A percentile compares a stretch with the other conserved stretches of the same genome.
These are phyloP conservation scores for Kluyveromyces siamensis DNA, from an alignment of 805 yeast species.

Conservation along the genomic window DNA sequence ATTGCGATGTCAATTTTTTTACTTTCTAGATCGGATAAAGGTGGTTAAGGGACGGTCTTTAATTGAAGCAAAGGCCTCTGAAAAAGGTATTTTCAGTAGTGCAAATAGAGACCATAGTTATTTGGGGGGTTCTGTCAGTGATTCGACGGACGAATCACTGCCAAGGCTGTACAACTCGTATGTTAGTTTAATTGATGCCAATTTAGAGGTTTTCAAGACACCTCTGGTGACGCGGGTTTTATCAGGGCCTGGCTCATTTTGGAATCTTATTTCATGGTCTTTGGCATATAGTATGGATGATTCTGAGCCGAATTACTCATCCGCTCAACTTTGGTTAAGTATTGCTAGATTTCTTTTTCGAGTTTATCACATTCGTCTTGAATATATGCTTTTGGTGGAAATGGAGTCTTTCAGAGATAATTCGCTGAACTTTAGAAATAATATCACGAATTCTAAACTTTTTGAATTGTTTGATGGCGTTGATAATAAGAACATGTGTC, in stretches of 20 bases:
- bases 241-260: slow-evolving; percentile 16
- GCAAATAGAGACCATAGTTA: background rate
- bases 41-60: slow-evolving; percentile 3
- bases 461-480: background rate
- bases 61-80: slow-evolving; percentile 3
- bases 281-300: slow-evolving; percentile 17
- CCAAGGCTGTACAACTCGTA: slow-evolving; percentile 10
- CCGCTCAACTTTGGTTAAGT: slow-evolving; percentile 18
- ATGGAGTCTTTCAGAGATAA: background rate
- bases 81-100: slow-evolving; percentile 1
- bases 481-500: background rate
- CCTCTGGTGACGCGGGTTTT: slow-evolving; percentile 12
- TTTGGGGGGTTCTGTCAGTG: background rate
- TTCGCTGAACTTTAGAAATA: background rate
- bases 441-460: background rate
- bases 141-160: background rate
- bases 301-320: slow-evolving; percentile 12
- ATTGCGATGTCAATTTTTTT: slow-evolving; percentile 25
- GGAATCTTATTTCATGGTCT: slow-evolving; percentile 23
- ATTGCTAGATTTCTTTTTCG: slow-evolving; percentile 15
- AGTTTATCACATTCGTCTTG: slow-evolving; percentile 17
- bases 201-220: slow-evolving; percentile 13
- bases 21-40: slow-evolving; percentile 14
- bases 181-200: slow-evolving; percentile 15
- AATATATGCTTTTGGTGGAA: slow-evolving; percentile 5